Evolutionary conservation across 441 rosid genomes (phyloP).

Genomic region (Corymbia calophylla): DNA sequence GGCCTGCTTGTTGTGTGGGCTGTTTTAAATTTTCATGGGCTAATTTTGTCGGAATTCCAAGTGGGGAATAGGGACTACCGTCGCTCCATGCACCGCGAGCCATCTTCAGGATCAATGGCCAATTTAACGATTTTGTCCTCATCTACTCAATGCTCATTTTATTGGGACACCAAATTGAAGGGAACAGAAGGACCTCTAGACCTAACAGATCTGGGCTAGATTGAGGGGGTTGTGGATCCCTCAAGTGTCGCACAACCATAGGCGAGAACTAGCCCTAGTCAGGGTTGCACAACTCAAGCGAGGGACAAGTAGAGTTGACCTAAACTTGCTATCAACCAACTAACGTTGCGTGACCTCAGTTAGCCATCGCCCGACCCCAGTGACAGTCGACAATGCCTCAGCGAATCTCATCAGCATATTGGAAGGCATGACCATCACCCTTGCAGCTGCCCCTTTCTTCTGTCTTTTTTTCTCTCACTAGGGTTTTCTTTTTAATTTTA

Average conservation of each 20-base stretch:
- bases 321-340: accelerated
- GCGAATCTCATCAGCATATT: too few relatives aligned
- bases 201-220: background rate
- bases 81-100: too few relatives aligned
- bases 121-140: background rate
- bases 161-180: background rate
- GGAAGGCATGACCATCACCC: background rate
- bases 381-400: background rate
- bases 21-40: too few relatives aligned
- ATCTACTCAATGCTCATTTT: background rate
- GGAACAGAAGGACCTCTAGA: background rate
- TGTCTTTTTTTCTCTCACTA: too few relatives aligned
- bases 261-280: background rate
- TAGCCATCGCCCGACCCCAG: background rate
- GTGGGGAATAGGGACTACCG: too few relatives aligned
- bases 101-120: background rate
- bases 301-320: background rate
- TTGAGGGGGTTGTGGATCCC: accelerated
- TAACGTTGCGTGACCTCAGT: accelerated
- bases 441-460: background rate
- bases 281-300: background rate
- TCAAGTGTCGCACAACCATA: background rate
- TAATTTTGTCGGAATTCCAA: too few relatives aligned
- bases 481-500: too few relatives aligned
- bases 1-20: too few relatives aligned